Evolutionary conservation across 1,139 yeast genomes (phyloP).

Genomic region (Eremothecium sinecaudum): DNA sequence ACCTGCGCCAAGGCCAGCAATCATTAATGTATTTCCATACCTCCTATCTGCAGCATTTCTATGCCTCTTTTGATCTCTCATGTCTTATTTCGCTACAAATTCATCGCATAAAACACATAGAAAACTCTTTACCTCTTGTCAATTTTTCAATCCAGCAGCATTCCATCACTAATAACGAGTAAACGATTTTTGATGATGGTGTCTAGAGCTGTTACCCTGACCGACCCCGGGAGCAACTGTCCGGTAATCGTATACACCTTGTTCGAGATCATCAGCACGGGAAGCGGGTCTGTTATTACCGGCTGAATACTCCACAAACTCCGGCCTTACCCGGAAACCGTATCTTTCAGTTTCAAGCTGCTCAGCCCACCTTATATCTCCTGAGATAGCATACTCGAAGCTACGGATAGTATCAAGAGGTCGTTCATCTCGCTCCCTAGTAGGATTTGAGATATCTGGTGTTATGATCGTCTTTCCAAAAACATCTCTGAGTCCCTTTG

Average conservation of each 20-base stretch:
- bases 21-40: neutral
- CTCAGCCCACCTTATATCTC: constrained; percentile 66
- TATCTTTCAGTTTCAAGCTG: constrained; percentile 67
- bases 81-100: neutral
- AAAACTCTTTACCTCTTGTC: too few relatives aligned
- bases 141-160: too few relatives aligned
- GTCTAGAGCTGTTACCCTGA: too few relatives aligned
- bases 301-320: constrained; percentile 42
- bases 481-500: constrained; percentile 53
- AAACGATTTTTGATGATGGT: too few relatives aligned
- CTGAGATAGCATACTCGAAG: constrained; percentile 88
- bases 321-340: constrained; percentile 69
- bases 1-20: constrained; percentile 30
- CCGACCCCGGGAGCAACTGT: too few relatives aligned
- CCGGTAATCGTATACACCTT: too few relatives aligned
- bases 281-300: too few relatives aligned
- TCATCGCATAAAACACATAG: neutral
- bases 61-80: neutral
- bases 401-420: constrained; percentile 90
- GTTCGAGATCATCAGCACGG: too few relatives aligned
- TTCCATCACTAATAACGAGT: too few relatives aligned
- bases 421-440: constrained; percentile 84
- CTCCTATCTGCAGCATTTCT: too few relatives aligned
- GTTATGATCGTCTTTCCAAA: constrained; percentile 69
- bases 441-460: constrained; percentile 86